Evolutionary conservation across 331 rosid species (phyloP).

Genomic region (Arachis monticola): DNA sequence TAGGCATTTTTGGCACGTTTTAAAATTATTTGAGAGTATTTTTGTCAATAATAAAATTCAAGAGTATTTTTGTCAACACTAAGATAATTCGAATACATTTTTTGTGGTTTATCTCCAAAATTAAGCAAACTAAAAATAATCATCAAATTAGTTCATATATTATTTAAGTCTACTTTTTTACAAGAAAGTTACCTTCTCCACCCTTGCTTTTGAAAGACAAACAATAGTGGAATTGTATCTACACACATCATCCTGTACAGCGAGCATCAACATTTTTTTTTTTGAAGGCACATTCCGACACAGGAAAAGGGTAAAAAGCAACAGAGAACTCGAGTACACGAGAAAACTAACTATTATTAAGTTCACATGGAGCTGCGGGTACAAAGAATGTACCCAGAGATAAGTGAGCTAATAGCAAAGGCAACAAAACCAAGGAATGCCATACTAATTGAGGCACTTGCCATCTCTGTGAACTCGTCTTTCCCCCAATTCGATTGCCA

Average conservation of each 20-base stretch:
- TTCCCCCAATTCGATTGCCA: slow-evolving; percentile 99
- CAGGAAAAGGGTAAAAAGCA: background rate
- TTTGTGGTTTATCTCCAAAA: no score
- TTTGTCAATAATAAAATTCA: no score
- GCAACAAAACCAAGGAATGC: slow-evolving; percentile 82
- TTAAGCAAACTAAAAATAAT: no score
- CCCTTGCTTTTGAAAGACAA: slow-evolving; percentile 24
- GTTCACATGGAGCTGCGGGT: slow-evolving; percentile 52
- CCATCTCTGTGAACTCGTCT: slow-evolving; percentile 92
- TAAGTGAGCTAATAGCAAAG: slow-evolving; percentile 85
- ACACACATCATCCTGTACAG: slow-evolving; percentile 35
- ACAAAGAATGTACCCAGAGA: slow-evolving; percentile 86
- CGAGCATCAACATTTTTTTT: slow-evolving; percentile 4
- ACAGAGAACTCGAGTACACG: slow-evolving; percentile 4
- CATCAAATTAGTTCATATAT: no score
- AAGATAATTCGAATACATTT: no score
- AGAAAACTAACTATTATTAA: background rate
- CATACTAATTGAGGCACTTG: slow-evolving; percentile 86
- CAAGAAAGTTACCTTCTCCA: slow-evolving; percentile 35
- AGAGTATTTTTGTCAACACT: no score
- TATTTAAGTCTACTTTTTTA: background rate
- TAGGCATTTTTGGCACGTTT: no score
- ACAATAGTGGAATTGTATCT: slow-evolving; percentile 26
- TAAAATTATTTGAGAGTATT: no score
- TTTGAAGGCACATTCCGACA: slow-evolving; percentile 29